These are phyloP conservation scores for Phoma sp. DNA, from an alignment of 2,329 filamentous ascomycete genomes.

Conservation along the genomic window DNA sequence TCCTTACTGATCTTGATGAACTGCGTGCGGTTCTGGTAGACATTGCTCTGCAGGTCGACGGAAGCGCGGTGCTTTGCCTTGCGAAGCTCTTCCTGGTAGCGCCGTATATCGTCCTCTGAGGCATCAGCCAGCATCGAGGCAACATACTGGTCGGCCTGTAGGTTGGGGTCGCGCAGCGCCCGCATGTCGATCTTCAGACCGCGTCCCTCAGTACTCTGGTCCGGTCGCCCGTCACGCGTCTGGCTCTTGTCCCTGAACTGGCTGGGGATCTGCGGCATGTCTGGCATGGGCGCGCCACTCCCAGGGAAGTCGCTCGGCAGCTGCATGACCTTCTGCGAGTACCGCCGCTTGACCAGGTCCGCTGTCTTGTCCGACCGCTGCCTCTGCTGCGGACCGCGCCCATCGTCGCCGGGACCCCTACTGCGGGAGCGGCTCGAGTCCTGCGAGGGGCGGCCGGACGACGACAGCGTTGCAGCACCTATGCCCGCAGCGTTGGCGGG, in stretches of 20 bases:
- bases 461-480: slow-evolving; percentile 30
- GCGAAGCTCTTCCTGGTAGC: slow-evolving; percentile 77
- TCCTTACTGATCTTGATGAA: slow-evolving; percentile 99
- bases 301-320: slow-evolving; percentile 70
- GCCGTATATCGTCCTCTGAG: slow-evolving; percentile 82
- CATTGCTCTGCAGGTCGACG: slow-evolving; percentile 87
- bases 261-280: slow-evolving; percentile 65
- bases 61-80: slow-evolving; percentile 79
- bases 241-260: slow-evolving; percentile 62
- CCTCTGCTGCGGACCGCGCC: slow-evolving; percentile 46
- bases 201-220: slow-evolving; percentile 56
- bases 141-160: slow-evolving; percentile 81
- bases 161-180: slow-evolving; percentile 77
- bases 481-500: slow-evolving; percentile 28
- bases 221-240: slow-evolving; percentile 53
- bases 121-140: slow-evolving; percentile 79
- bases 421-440: slow-evolving; percentile 45
- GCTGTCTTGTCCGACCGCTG: slow-evolving; percentile 62
- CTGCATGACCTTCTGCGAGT: slow-evolving; percentile 90
- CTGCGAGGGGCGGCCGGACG: slow-evolving; percentile 46
- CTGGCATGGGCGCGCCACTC: slow-evolving; percentile 68
- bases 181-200: slow-evolving; percentile 76
- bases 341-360: slow-evolving; percentile 91
- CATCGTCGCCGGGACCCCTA: slow-evolving; percentile 24
- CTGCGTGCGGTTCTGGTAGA: slow-evolving; percentile 95